Evolutionary conservation across 345 rosid genomes (phyloP).

Genomic region (Salix purpurea): DNA sequence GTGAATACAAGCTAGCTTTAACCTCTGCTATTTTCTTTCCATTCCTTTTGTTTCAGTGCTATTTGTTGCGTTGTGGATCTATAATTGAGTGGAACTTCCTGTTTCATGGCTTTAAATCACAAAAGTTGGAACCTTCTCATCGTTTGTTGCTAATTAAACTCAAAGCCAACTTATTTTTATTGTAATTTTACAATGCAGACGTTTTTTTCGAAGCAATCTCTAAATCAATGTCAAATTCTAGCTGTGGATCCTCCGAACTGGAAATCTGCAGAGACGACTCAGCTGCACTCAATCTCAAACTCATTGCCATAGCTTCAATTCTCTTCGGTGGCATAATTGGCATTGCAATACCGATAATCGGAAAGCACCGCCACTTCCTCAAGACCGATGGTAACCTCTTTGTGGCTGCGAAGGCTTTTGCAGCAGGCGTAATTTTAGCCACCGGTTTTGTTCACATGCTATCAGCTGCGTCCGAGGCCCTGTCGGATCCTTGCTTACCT

Average conservation of each 20-base stretch:
- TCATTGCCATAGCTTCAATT: conserved; percentile 67
- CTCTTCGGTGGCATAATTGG: conserved; percentile 63
- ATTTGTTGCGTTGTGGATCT: no score
- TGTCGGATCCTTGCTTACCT: conserved; percentile 65
- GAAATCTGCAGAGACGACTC: conserved; percentile 63
- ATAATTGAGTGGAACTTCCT: no score
- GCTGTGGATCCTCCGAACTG: conserved; percentile 37
- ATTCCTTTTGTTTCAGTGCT: no score
- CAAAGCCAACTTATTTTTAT: no score
- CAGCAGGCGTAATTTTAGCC: conserved; percentile 89
- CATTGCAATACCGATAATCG: conserved; percentile 64
- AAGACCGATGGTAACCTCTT: conserved; percentile 59
- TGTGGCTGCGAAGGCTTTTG: conserved; percentile 81
- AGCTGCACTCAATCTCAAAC: conserved; percentile 55
- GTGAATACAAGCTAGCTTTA: no score
- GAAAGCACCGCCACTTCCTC: conserved; percentile 58
- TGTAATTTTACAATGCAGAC: conserved; percentile 11
- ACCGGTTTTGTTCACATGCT: conserved; percentile 97
- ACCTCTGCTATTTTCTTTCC: no score
- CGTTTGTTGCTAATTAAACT: no score
- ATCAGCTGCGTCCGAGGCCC: conserved; percentile 53
- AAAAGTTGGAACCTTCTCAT: no score
- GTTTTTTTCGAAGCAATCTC: conserved; percentile 30
- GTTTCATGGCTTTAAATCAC: no score
- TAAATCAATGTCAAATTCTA: conserved; percentile 30